phyloP scores from a whole-genome alignment of 2,329 filamentous ascomycete species.

The Metarhizium sp. region DNA sequence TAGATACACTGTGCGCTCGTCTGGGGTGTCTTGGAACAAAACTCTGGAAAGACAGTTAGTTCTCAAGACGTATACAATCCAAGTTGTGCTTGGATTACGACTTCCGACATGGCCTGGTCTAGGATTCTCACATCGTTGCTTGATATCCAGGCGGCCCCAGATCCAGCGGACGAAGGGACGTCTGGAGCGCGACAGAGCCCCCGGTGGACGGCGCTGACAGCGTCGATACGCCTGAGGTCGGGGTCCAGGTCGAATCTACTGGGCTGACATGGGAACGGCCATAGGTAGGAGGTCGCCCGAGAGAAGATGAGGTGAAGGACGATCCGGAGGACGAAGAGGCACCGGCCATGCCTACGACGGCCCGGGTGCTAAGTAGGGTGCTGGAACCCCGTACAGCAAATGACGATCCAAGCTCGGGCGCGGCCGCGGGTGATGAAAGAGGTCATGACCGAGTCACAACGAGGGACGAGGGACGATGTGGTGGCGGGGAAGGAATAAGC shows the following conservation, averaged over 20 bases:
- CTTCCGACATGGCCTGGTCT: neutral
- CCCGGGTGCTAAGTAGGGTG: neutral
- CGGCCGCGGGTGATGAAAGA: neutral
- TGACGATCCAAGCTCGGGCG: neutral
- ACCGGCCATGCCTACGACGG: slow-evolving; percentile 23
- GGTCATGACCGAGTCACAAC: neutral
- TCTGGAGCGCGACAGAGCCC: slow-evolving; percentile 22
- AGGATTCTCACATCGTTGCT: slow-evolving; percentile 38
- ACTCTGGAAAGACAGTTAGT: slow-evolving; percentile 26
- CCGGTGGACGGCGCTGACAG: slow-evolving; percentile 33
- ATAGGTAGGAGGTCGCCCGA: slow-evolving; percentile 31
- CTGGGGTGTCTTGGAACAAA: slow-evolving; percentile 38
- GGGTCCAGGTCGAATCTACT: slow-evolving; percentile 35
- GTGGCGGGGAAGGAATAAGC: neutral
- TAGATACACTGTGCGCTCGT: slow-evolving; percentile 40
- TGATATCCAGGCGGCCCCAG: slow-evolving; percentile 43
- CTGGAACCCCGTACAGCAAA: neutral
- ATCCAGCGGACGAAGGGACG: slow-evolving; percentile 35
- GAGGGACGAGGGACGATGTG: neutral
- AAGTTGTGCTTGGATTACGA: neutral
- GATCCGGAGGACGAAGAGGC: slow-evolving; percentile 36
- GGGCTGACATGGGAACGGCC: slow-evolving; percentile 33
- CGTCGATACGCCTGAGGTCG: slow-evolving; percentile 32
- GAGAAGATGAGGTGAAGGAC: slow-evolving; percentile 37
- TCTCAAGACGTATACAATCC: neutral